These are phyloP conservation scores for Tuber calosporum DNA, from an alignment of 495 filamentous ascomycete species.

Conservation along the genomic window DNA sequence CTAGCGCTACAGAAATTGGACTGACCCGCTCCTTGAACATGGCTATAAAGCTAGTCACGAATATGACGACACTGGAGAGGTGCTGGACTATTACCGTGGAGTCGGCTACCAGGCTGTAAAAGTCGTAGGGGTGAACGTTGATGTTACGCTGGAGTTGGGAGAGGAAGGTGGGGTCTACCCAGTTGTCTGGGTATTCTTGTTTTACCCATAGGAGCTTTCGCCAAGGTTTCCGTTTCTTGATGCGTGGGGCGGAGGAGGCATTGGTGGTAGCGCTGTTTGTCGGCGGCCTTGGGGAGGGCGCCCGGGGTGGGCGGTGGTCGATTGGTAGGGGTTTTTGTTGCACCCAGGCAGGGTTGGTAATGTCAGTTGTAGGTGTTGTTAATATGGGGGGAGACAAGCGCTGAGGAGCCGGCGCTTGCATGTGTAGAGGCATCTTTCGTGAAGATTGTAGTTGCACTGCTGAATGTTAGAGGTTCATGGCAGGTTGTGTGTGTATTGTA, in stretches of 20 bases:
- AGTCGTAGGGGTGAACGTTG: constrained; percentile 88
- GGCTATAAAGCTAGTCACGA: constrained; percentile 84
- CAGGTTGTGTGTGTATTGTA: background rate
- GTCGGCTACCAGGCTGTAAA: constrained; percentile 93
- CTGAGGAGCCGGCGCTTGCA: constrained; percentile 23
- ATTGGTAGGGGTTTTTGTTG: background rate
- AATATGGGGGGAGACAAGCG: constrained; percentile 26
- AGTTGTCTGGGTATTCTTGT: constrained; percentile 96
- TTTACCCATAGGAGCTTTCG: constrained; percentile 98
- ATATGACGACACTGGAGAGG: constrained; percentile 86
- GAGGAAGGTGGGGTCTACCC: constrained; percentile 94
- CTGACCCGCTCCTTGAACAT: constrained; percentile 80
- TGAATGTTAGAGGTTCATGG: background rate
- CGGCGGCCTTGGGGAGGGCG: background rate
- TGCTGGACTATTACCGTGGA: constrained; percentile 96
- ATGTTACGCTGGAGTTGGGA: constrained; percentile 94
- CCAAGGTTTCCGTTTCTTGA: constrained; percentile 50
- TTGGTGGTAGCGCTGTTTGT: background rate
- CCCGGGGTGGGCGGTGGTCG: background rate
- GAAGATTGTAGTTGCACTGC: background rate
- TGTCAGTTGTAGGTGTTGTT: constrained; percentile 16
- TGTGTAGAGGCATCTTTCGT: constrained; percentile 17
- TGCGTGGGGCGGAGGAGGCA: constrained; percentile 5
- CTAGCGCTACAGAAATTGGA: constrained; percentile 77
- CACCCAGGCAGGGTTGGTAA: background rate